phyloP scores from a whole-genome alignment of 1,284 basidiomycete genomes.

The Pascua guehoae region DNA sequence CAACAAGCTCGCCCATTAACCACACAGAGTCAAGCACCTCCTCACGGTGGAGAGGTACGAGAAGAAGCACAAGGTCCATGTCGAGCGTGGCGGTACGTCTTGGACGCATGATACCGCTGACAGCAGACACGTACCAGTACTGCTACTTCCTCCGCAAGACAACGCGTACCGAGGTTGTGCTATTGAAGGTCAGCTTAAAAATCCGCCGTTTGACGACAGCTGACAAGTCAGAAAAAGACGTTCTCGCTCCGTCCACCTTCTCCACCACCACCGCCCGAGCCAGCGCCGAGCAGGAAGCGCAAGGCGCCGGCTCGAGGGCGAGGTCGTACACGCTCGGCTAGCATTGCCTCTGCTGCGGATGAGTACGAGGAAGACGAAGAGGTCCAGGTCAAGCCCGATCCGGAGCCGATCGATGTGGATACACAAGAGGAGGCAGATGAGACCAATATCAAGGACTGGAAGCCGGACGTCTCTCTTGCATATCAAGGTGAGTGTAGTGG shows the following conservation, averaged over 20 bases:
- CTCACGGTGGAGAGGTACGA: constrained; percentile 24
- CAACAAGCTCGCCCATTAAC: neutral
- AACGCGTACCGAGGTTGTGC: constrained; percentile 42
- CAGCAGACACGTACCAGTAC: constrained; percentile 42
- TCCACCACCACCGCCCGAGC: constrained; percentile 21
- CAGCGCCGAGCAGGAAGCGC: constrained; percentile 14
- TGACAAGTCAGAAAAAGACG: constrained; percentile 32
- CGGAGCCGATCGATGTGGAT: neutral
- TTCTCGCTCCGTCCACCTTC: constrained; percentile 37
- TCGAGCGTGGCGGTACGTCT: constrained; percentile 41
- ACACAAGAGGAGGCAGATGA: constrained; percentile 3
- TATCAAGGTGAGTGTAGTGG: constrained; percentile 33
- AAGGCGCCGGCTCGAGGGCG: constrained; percentile 12
- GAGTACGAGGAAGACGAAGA: constrained; percentile 17
- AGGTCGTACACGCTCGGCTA: constrained; percentile 7
- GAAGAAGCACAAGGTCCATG: constrained; percentile 45
- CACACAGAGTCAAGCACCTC: constrained; percentile 27
- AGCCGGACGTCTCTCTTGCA: constrained; percentile 39
- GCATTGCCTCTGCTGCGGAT: neutral
- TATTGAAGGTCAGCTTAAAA: constrained; percentile 36
- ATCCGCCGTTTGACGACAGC: neutral
- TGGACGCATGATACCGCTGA: neutral
- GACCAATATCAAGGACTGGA: constrained; percentile 44
- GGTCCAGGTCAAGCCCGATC: constrained; percentile 26
- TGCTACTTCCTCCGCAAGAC: constrained; percentile 47